Base-by-base conservation (phyloP, 768 basidiomycete genomes). In the Leccinum olivaceopallidum region DNA sequence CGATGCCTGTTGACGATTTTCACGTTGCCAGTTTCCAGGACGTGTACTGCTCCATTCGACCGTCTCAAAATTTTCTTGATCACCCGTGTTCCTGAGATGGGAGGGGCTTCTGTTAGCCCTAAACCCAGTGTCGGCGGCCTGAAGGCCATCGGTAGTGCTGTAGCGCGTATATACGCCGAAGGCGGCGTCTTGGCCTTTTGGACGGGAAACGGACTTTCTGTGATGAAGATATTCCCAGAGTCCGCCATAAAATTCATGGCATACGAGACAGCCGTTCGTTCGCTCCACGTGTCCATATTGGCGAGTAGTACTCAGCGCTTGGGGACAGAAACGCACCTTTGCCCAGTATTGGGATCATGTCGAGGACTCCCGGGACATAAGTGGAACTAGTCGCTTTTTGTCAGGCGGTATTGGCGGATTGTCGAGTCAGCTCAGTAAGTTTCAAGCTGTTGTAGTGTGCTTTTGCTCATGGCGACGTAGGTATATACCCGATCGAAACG, bases 221-320 rank as follows among this genome's bases (percentile, higher is more conserved):
- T 98, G 28, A 83, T 86, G 56, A 98, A 98, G 80, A 97, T 98
- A 63, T 91, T 98, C 63, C 95, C 95, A 5, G 96, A 98, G 79
- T 98, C 94, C 52, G 97, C 97, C 28, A 97, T 98, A 82, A 98
- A 98, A 76, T 98, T 99, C 79, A 87, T 95, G 66, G 75, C 92
- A 4, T 98, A 98, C 74, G 97, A 98, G 76, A 89, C 92, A 59
- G 88, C 94, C 57, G 94, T 95, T 67, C 75, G 89, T 83, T 49
- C 56, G 63, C 47, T 66, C 20, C 63, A 64, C 56, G 54, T 60
- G 26, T 24, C 39, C 53, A 20, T 59, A 48, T 56, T 62, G 67
- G 34, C 54, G 55, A 54, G 55, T 64, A 36, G 48, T 62, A 61
- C 61, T 63, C 57, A 65, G 68, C 61, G 28, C 57, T 68, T 14